Conservation (phyloP, 164 flowering plant species). For the Santalum album region DNA sequence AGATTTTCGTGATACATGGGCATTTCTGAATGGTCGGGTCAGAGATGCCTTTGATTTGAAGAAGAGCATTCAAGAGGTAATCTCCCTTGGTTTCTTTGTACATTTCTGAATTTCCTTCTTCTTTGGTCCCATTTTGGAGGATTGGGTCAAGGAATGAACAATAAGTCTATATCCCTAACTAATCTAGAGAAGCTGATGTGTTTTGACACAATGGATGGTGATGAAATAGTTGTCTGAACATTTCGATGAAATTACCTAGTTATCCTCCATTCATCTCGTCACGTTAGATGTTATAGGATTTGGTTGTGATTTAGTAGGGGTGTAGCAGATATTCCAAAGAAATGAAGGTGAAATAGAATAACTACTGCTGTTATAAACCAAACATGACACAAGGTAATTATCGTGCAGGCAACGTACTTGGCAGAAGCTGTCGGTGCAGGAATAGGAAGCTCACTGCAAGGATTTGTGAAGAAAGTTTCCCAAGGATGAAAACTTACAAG, state of each 20-base stretch:
- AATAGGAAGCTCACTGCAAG: slow-evolving; percentile 61
- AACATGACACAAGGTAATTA: no score
- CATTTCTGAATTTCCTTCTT: not conserved
- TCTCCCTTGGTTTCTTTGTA: not conserved
- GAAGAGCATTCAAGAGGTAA: slow-evolving; percentile 78
- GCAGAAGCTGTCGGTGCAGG: slow-evolving; percentile 91
- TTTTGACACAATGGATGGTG: no score
- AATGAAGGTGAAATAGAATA: no score
- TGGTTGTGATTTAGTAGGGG: no score
- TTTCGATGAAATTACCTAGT: no score
- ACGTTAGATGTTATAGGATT: no score
- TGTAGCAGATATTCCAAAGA: no score
- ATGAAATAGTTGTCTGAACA: no score
- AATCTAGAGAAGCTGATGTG: no score
- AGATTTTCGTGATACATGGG: slow-evolving; percentile 89
- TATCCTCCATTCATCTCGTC: no score
- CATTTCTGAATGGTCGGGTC: slow-evolving; percentile 57
- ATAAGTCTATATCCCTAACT: no score
- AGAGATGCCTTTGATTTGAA: slow-evolving; percentile 81
- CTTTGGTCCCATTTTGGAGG: not conserved
- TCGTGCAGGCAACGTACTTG: slow-evolving; percentile 60
- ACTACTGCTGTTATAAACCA: no score
- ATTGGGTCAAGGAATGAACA: not conserved
- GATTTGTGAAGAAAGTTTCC: slow-evolving; percentile 40
- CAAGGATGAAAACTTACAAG: slow-evolving; percentile 17